Evolutionary conservation across 148 eudicot genomes (phyloP), one percentile per base, ranked within the genome.

Genomic region (Linanthus parryae): DNA sequence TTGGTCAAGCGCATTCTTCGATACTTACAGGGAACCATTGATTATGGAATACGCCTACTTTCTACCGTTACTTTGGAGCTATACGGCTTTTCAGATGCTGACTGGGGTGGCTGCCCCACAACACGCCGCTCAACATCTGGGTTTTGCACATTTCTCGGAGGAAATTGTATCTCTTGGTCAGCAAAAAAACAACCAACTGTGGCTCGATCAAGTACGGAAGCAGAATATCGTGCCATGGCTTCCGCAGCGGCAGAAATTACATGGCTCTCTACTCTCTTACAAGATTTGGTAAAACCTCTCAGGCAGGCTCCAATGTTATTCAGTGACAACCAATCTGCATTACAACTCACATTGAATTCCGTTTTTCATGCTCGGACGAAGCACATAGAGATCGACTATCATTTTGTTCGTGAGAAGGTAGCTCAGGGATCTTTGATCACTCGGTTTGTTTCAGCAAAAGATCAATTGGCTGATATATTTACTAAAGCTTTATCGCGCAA

Each of bases 91-190:
- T 42, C 18, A 5, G 46, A 9, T 42, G 46, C 19, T 7, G 8
- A 42, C 18, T 42, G 46, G 46, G 46, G 20, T 14, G 19, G 20
- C 1, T n/a, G 19, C 21, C 46, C 20, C 46, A 1, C n/a, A 9
- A 42, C 46, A 14, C 46, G 19, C 9, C 46, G 46, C 6, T 42
- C 46, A 42, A 42, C 46, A 2, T n/a, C 46, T 5, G 46, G 46
- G 3, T 42, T n/a, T 13, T 42, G 46, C 18, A 42, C 19, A 3
- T 42, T 16, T 16, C 18, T 19, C 20, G 46, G 2, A 9, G 7
- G 6, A 42, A 42, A 1, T 5, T 42, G 18, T 13, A n/a, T 42
- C 6, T 42, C 46, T n/a, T 42, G 46, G 20, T 7, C 46, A 42
- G n/a, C n/a, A n/a, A n/a, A n/a, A n/a, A n/a, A n/a, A n/a, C n/a